These are phyloP conservation scores for Boletus sp. DNA, from an alignment of 1,284 basidiomycete species.

Conservation along the genomic window DNA sequence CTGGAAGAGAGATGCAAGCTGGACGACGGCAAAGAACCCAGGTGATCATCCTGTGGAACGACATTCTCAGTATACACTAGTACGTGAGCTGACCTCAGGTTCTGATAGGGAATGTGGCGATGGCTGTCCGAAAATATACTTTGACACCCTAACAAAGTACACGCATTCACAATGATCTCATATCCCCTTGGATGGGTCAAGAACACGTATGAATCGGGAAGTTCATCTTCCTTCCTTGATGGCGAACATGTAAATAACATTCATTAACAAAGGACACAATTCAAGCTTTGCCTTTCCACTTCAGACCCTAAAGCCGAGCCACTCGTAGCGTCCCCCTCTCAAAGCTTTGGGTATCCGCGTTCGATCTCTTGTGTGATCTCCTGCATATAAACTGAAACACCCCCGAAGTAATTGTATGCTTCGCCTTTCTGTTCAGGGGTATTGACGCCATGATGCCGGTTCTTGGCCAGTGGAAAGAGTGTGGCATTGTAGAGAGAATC, in stretches of 20 bases:
- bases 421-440: conserved; percentile 16
- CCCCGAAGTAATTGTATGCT: conserved; percentile 14
- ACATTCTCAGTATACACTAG: too few relatives aligned
- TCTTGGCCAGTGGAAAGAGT: conserved; percentile 6
- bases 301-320: neutral
- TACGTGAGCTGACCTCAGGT: too few relatives aligned
- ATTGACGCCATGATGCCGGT: conserved; percentile 7
- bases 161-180: too few relatives aligned
- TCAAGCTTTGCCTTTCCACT: neutral
- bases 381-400: conserved; percentile 1
- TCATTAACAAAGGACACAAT: neutral
- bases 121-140: too few relatives aligned
- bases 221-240: neutral
- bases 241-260: neutral
- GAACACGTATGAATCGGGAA: too few relatives aligned
- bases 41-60: too few relatives aligned
- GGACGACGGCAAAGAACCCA: too few relatives aligned
- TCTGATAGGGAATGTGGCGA: too few relatives aligned
- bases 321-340: conserved; percentile 5
- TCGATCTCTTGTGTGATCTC: conserved; percentile 18
- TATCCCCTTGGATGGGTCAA: too few relatives aligned
- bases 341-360: conserved; percentile 13
- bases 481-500: neutral
- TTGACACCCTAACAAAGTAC: too few relatives aligned
- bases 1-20: too few relatives aligned